Percentiles rank a stretch among this genome's conserved stretches.
Evolutionary conservation across 208 protist genomes (phyloP).

Genomic region (Leishmania major): DNA sequence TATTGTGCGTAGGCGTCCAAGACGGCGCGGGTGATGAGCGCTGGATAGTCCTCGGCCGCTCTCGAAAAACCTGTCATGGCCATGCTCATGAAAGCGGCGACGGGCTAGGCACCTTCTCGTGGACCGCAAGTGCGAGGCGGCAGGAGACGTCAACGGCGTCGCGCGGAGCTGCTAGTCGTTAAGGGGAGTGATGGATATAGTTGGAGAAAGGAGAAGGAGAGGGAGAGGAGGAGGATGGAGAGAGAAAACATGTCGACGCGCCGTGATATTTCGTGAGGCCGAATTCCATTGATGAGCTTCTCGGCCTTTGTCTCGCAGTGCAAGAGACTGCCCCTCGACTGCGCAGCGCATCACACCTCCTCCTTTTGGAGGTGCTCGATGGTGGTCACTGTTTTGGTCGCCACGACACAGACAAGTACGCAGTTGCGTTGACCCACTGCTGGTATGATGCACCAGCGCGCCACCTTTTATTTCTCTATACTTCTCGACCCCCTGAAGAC

Average conservation of each 20-base stretch:
- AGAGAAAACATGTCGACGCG: not conserved
- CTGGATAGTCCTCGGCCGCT: constrained; percentile 33
- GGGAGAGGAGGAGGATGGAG: not conserved
- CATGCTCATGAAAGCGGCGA: not conserved
- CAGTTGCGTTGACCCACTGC: no score
- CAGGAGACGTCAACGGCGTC: not conserved
- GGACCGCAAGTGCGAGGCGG: not conserved
- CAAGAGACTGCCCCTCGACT: no score
- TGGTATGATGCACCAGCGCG: no score
- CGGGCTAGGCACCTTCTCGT: not conserved
- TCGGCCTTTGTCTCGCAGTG: no score
- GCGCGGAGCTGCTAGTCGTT: not conserved
- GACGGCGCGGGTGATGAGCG: constrained; percentile 40
- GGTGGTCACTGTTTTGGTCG: no score
- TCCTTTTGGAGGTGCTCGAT: no score
- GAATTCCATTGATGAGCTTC: not conserved
- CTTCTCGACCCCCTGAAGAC: no score
- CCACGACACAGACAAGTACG: no score
- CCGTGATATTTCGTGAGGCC: not conserved
- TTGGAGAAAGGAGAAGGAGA: not conserved
- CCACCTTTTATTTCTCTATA: no score
- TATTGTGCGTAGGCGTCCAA: constrained; percentile 51
- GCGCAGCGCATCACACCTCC: no score
- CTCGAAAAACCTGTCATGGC: constrained; percentile 10
- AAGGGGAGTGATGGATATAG: not conserved